Evolutionary conservation across 495 filamentous ascomycete genomes (phyloP), one percentile per base, ranked within the genome.

Genomic region (Neurospora terricola): DNA sequence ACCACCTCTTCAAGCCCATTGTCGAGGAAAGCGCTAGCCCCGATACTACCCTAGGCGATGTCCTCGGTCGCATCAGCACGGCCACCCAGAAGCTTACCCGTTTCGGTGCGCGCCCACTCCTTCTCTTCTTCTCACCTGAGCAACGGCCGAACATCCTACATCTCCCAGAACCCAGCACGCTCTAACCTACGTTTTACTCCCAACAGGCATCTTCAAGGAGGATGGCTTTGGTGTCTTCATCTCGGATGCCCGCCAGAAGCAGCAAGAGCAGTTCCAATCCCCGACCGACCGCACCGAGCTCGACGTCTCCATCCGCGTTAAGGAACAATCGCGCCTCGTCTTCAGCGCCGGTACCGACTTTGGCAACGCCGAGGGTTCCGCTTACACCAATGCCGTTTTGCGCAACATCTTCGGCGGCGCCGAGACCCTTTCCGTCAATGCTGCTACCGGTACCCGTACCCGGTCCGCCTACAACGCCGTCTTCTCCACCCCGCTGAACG

Each of bases 371-470:
- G 96, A 98, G 81, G 96, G 94, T 18, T 94, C 92, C 4, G 95
- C 95, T 2, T 97, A 97, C 80, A 88, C 92, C 72, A 93, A 94
- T 71, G 86, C 92, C 38, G 86, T 92, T 14, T 89, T 92, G 81
- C 91, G 96, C 69, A 99, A 99, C 82, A 87, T 99, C 54, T 94
- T 98, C 78, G 96, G 96, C 45, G 96, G 96, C 36, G 94, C 96
- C 18, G 96, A 99, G 82, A 90, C 88, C n/a, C 81, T 98, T 72
- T 85, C 84, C 5, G 80, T 96, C 66, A 93, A 96, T 77, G 94
- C 93, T 18, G 92, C 93, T 1, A 81, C 94, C 37, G 96, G 96
- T 36, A 97, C 94, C 40, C 88, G 96, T 38, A 98, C 96, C 16
- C 86, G 94, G 40, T 94, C 93, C 16, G 91, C 94, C 36, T 98